Evolutionary conservation across 1,284 basidiomycete genomes (phyloP).

Genomic region (Schizophyllum amplum): DNA sequence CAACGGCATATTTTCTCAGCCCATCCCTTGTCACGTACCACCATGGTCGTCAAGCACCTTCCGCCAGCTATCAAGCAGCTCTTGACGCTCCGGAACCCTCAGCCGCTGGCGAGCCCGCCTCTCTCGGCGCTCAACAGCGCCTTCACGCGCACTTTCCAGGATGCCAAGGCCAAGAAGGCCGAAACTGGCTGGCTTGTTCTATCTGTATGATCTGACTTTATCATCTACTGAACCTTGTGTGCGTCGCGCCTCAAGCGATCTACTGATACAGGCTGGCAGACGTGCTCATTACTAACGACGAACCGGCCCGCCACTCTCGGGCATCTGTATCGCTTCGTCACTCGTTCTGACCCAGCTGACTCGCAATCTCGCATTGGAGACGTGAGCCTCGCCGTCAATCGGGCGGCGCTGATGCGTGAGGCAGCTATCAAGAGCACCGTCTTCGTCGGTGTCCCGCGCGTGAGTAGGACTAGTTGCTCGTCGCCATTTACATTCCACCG

Average conservation of each 20-base stretch:
- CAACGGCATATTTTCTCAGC: background rate
- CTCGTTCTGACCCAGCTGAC: conserved; percentile 40
- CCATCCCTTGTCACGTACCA: background rate
- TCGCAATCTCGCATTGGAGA: conserved; percentile 29
- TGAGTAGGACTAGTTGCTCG: conserved; percentile 30
- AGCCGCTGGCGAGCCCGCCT: conserved; percentile 53
- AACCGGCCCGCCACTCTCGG: conserved; percentile 78
- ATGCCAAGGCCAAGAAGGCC: conserved; percentile 56
- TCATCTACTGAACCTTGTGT: conserved; percentile 4
- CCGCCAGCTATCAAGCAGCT: conserved; percentile 60
- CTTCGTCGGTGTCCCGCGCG: conserved; percentile 87
- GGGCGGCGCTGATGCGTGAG: conserved; percentile 86
- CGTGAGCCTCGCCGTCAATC: conserved; percentile 49
- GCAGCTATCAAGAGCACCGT: conserved; percentile 90
- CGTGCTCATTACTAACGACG: conserved; percentile 74
- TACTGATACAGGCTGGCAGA: conserved; percentile 32
- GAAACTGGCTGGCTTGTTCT: conserved; percentile 81
- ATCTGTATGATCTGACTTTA: conserved; percentile 39
- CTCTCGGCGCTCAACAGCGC: conserved; percentile 43
- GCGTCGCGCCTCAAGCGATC: conserved; percentile 1
- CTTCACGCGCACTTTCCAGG: conserved; percentile 49
- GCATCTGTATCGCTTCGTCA: conserved; percentile 72
- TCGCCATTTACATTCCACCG: conserved; percentile 7
- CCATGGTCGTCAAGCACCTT: conserved; percentile 20
- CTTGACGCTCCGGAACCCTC: conserved; percentile 60